phyloP scores from a whole-genome alignment of 768 basidiomycete genomes.

The Lentinula sp. region DNA sequence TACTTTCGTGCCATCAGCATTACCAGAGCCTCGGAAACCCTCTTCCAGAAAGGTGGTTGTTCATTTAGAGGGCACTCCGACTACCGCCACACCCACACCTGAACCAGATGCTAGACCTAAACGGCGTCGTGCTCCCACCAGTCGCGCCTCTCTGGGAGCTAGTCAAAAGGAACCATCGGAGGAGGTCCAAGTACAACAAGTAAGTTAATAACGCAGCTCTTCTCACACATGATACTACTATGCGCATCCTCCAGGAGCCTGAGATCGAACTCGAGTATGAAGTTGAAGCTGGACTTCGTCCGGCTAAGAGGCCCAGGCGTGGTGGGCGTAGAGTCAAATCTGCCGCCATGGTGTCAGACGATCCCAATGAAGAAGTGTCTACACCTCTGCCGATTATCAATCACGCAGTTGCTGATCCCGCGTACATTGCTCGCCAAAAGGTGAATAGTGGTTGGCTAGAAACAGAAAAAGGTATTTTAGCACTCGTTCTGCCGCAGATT shows the following conservation, averaged over 20 bases:
- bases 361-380: conserved; percentile 22
- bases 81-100: conserved; percentile 59
- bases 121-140: conserved; percentile 29
- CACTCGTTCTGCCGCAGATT: background rate
- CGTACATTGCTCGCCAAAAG: conserved; percentile 20
- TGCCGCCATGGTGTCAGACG: conserved; percentile 24
- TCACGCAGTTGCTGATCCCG: conserved; percentile 14
- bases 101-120: conserved; percentile 51
- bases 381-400: conserved; percentile 13
- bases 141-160: conserved; percentile 20
- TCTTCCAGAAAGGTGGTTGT: conserved; percentile 31
- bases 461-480: conserved; percentile 54
- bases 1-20: background rate
- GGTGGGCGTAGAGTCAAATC: conserved; percentile 35
- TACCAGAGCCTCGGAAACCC: conserved; percentile 21
- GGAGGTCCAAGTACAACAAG: background rate
- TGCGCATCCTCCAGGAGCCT: conserved; percentile 11
- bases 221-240: background rate
- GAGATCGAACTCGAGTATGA: background rate
- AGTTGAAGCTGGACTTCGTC: conserved; percentile 23
- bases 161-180: conserved; percentile 7
- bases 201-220: background rate
- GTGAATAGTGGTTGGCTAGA: conserved; percentile 47
- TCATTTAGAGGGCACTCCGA: conserved; percentile 44
- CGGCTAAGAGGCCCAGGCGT: conserved; percentile 33